phyloP scores from a whole-genome alignment of 495 filamentous ascomycete genomes.

The Pseudevernia furfuracea region DNA sequence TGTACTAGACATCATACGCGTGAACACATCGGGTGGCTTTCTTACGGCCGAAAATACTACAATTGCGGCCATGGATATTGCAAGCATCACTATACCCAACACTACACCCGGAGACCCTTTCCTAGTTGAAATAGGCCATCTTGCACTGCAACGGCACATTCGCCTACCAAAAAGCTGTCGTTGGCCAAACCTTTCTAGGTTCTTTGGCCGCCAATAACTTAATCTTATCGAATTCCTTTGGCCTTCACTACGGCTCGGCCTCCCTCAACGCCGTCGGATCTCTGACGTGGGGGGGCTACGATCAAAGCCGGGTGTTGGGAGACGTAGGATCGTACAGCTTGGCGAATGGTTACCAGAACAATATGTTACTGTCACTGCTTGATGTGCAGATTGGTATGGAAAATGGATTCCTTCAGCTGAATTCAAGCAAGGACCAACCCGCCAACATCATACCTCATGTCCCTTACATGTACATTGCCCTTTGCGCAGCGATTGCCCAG shows the following conservation, averaged over 20 bases:
- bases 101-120: conserved; percentile 13
- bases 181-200: conserved; percentile 5
- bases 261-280: conserved; percentile 35
- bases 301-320: conserved; percentile 38
- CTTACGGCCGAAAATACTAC: not conserved
- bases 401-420: too few species aligned
- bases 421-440: too few species aligned
- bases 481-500: too few species aligned
- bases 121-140: conserved; percentile 4
- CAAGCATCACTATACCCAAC: not conserved
- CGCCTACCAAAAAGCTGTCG: not conserved
- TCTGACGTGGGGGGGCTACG: conserved; percentile 45
- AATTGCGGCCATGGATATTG: conserved; percentile 7
- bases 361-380: conserved; percentile 26
- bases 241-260: conserved; percentile 48
- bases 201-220: conserved; percentile 4
- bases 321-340: conserved; percentile 20
- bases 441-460: too few species aligned
- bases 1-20: conserved; percentile 1
- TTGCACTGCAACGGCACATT: conserved; percentile 6
- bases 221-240: conserved; percentile 44
- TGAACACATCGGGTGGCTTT: conserved; percentile 8
- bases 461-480: too few species aligned
- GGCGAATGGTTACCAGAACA: not conserved
- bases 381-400: conserved; percentile 40